phyloP scores from a whole-genome alignment of 805 yeast genomes.

The Ogataea nonfermentans region DNA sequence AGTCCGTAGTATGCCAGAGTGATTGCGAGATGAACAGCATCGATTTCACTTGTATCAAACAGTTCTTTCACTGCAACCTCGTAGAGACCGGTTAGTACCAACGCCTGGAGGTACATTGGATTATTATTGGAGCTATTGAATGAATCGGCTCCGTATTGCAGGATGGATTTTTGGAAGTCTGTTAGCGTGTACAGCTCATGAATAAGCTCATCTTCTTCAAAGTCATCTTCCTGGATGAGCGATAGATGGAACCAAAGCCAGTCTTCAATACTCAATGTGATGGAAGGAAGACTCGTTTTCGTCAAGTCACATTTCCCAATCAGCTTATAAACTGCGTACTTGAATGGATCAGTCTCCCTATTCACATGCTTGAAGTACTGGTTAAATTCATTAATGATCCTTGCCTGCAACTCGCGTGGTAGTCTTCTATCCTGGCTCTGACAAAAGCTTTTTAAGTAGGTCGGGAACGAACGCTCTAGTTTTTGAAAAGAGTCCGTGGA shows the following conservation, averaged over 20 bases:
- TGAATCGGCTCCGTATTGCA: conserved; percentile 69
- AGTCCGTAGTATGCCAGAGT: conserved; percentile 73
- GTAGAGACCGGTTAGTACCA: conserved; percentile 74
- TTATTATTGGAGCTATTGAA: conserved; percentile 66
- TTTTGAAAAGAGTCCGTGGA: conserved; percentile 75
- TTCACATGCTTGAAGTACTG: conserved; percentile 66
- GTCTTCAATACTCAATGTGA: conserved; percentile 81
- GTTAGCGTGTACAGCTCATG: conserved; percentile 69
- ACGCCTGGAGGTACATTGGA: conserved; percentile 69
- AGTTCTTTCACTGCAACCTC: conserved; percentile 74
- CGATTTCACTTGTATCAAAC: conserved; percentile 66
- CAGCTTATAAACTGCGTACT: conserved; percentile 85
- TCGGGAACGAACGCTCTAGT: conserved; percentile 80
- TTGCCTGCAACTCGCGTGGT: conserved; percentile 64
- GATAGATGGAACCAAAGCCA: conserved; percentile 95
- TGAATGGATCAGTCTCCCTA: conserved; percentile 80
- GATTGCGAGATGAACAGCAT: conserved; percentile 86
- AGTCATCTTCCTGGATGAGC: conserved; percentile 58
- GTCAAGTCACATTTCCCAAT: conserved; percentile 86
- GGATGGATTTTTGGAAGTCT: conserved; percentile 71
- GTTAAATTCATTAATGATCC: conserved; percentile 76
- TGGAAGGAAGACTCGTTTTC: conserved; percentile 62
- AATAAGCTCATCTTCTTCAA: conserved; percentile 39
- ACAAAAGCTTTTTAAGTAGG: conserved; percentile 70
- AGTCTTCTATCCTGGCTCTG: conserved; percentile 53